Percentiles rank a stretch among this genome's conserved stretches.
Conservation (phyloP, 441 rosid genomes). For the Gossypium davidsonii region DNA sequence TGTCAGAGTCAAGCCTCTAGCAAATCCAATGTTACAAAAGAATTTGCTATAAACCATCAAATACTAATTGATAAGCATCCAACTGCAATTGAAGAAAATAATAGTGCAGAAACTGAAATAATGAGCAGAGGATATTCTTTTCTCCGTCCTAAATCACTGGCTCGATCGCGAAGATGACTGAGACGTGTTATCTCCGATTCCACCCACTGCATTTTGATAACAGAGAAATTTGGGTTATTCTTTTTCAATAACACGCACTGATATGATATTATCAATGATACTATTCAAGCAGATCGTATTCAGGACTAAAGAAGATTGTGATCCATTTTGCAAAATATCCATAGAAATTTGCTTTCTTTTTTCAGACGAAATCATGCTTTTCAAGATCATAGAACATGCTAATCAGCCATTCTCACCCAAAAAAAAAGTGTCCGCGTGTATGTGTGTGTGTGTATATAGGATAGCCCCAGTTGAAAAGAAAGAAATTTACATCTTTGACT, state of each 20-base stretch:
- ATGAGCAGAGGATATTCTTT: constrained; percentile 85
- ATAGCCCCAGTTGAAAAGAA: neutral
- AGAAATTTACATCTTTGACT: constrained; percentile 80
- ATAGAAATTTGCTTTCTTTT: neutral
- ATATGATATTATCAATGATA: neutral
- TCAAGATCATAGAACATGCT: neutral
- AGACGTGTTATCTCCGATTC: constrained; percentile 77
- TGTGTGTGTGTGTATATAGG: no score
- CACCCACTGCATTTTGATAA: constrained; percentile 54
- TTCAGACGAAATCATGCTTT: neutral
- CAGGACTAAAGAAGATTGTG: neutral
- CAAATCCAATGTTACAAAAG: neutral
- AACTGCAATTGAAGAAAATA: neutral
- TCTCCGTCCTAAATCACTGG: constrained; percentile 84
- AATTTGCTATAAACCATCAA: neutral
- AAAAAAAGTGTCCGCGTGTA: neutral
- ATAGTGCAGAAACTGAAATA: constrained; percentile 9
- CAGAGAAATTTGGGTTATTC: constrained; percentile 2
- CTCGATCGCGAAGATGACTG: constrained; percentile 96
- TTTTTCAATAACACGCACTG: neutral
- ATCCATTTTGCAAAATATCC: neutral
- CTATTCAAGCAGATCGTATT: neutral
- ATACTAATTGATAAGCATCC: neutral
- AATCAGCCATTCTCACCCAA: neutral
- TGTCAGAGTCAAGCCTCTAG: neutral